Evolutionary conservation across 2,329 filamentous ascomycete species (phyloP).

Genomic region (Tolypocladium pustulatum): DNA sequence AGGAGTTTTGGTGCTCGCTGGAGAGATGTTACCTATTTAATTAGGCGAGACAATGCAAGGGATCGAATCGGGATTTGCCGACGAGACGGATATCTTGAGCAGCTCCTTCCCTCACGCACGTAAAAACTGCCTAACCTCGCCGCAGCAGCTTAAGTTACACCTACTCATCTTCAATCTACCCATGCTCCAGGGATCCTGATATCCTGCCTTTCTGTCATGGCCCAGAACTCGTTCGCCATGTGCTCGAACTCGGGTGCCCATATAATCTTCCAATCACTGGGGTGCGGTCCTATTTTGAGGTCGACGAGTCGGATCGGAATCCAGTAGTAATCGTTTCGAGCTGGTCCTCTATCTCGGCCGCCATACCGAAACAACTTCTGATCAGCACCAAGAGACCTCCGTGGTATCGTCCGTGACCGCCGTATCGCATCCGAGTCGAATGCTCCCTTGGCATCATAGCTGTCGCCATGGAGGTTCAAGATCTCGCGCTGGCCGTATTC

Average conservation of each 20-base stretch:
- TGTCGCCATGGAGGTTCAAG: not conserved
- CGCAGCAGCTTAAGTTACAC: not conserved
- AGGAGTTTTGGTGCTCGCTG: no score
- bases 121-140: no score
- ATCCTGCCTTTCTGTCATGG: not conserved
- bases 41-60: no score
- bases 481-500: not conserved
- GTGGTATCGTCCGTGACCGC: not conserved
- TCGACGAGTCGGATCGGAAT: not conserved
- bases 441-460: not conserved
- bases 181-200: not conserved
- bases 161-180: not conserved
- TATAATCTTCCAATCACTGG: not conserved
- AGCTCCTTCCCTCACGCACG: no score
- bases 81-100: no score
- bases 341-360: not conserved
- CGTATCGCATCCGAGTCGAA: not conserved
- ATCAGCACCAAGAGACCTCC: not conserved
- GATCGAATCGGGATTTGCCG: no score
- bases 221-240: not conserved
- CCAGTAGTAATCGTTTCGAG: not conserved
- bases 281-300: not conserved
- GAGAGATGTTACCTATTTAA: no score
- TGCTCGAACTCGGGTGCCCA: not conserved
- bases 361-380: accelerated